phyloP scores from a whole-genome alignment of 2,329 filamentous ascomycete genomes.

The Clarireedia paspali region DNA sequence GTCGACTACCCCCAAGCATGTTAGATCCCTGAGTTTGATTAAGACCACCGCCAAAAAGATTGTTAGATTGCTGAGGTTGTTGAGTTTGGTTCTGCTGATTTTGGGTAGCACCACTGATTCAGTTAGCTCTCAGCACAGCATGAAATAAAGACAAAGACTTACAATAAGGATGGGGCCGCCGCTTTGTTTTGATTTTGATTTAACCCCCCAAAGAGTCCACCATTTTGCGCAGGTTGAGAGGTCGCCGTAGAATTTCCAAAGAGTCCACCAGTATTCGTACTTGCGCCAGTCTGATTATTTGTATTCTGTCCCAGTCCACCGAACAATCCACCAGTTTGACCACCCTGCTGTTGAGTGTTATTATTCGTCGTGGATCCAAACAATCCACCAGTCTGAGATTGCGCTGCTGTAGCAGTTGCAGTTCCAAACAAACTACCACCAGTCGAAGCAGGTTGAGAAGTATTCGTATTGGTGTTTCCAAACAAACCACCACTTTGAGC shows the following conservation, averaged over 20 bases:
- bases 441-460: slow-evolving; percentile 14
- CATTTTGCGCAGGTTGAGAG: slow-evolving; percentile 21
- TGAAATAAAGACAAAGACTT: slow-evolving; percentile 11
- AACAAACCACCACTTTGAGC: slow-evolving; percentile 25
- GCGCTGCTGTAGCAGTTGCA: slow-evolving; percentile 10
- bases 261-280: slow-evolving; percentile 20
- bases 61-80: slow-evolving; percentile 19
- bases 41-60: slow-evolving; percentile 13
- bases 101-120: slow-evolving; percentile 13
- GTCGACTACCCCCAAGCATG: slow-evolving; percentile 6
- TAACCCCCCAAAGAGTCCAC: slow-evolving; percentile 24
- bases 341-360: slow-evolving; percentile 13
- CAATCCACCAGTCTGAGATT: slow-evolving; percentile 22
- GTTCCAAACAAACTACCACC: slow-evolving; percentile 28
- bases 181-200: slow-evolving; percentile 26
- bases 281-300: slow-evolving; percentile 18
- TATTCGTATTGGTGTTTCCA: slow-evolving; percentile 16
- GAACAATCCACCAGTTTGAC: slow-evolving; percentile 27
- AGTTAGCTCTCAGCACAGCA: neutral
- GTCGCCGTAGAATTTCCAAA: slow-evolving; percentile 24
- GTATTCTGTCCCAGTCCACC: slow-evolving; percentile 17
- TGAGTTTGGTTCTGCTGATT: slow-evolving; percentile 24
- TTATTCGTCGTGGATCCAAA: slow-evolving; percentile 22
- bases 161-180: slow-evolving; percentile 25
- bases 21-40: slow-evolving; percentile 14